phyloP scores from a whole-genome alignment of 2,329 filamentous ascomycete genomes.

The Tolypocladium tundrense region DNA sequence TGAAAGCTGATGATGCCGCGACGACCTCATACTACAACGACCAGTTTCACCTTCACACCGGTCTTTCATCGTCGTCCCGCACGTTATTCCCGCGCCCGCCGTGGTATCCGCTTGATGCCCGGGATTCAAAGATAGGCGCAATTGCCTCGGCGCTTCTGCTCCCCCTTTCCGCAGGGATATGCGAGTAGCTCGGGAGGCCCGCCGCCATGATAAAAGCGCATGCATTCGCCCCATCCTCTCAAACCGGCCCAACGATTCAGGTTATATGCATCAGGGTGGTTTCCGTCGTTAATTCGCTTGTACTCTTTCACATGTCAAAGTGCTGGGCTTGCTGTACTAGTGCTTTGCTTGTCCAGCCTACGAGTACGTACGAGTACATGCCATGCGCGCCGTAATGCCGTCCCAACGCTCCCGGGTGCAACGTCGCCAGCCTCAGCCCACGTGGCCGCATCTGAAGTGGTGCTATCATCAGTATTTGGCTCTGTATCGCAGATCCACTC shows the following conservation, averaged over 20 bases:
- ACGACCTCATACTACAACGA: not conserved
- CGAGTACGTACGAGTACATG: not conserved
- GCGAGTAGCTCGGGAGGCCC: not conserved
- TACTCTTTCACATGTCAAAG: not conserved
- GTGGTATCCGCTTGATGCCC: not conserved
- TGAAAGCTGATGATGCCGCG: not conserved
- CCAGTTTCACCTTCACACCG: not conserved
- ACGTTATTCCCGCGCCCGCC: not conserved
- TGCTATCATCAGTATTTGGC: not conserved
- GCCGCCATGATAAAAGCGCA: not conserved
- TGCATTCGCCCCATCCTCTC: not conserved
- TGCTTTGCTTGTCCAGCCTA: not conserved
- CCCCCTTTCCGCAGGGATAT: not conserved
- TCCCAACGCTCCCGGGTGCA: not conserved
- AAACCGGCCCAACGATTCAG: not conserved
- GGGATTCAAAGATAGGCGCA: constrained; percentile 1
- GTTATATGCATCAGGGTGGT: not conserved
- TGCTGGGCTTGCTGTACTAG: not conserved
- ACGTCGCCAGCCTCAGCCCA: not conserved
- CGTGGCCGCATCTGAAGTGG: not conserved
- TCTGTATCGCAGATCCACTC: not conserved
- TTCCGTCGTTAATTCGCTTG: not conserved
- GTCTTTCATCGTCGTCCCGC: not conserved
- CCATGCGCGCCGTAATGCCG: not conserved
- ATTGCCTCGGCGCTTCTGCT: constrained; percentile 8